Evolutionary conservation across 805 yeast species (phyloP).

Genomic region (Wickerhamiella vanderwaltii): DNA sequence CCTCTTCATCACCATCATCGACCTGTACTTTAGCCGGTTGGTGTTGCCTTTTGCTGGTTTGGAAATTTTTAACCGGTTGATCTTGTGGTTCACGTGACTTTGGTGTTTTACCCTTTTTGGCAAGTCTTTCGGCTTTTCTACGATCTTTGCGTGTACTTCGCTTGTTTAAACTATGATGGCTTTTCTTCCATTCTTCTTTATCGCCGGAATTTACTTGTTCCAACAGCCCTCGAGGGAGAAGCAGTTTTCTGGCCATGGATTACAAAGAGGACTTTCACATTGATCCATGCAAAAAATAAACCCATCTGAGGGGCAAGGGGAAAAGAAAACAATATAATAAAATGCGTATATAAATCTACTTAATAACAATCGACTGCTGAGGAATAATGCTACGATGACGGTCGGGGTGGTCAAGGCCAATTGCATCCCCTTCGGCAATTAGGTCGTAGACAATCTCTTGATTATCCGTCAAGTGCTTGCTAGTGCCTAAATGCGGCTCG

Average conservation of each 20-base stretch:
- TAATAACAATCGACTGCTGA: slow-evolving; percentile 21
- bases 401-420: slow-evolving; percentile 85
- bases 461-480: slow-evolving; percentile 35
- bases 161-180: slow-evolving; percentile 15
- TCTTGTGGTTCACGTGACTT: slow-evolving; percentile 9
- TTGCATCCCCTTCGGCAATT: slow-evolving; percentile 37
- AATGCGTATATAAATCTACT: slow-evolving; percentile 8
- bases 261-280: not conserved
- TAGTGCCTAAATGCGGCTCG: not conserved
- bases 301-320: not conserved
- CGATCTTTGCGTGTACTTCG: slow-evolving; percentile 16
- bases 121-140: slow-evolving; percentile 7
- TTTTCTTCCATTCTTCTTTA: slow-evolving; percentile 18
- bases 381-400: slow-evolving; percentile 27
- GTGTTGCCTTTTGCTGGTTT: slow-evolving; percentile 3
- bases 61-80: not conserved
- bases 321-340: no score
- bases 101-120: slow-evolving; percentile 1
- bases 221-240: slow-evolving; percentile 17
- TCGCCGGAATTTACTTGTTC: slow-evolving; percentile 15
- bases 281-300: not conserved
- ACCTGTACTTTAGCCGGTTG: not conserved
- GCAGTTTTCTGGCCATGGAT: slow-evolving; percentile 13
- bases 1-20: slow-evolving; percentile 14
- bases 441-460: slow-evolving; percentile 45